A percentile compares a stretch with the other conserved stretches of the same genome.
phyloP scores from a whole-genome alignment of 257 asterid species.

The Solanum sitiens region DNA sequence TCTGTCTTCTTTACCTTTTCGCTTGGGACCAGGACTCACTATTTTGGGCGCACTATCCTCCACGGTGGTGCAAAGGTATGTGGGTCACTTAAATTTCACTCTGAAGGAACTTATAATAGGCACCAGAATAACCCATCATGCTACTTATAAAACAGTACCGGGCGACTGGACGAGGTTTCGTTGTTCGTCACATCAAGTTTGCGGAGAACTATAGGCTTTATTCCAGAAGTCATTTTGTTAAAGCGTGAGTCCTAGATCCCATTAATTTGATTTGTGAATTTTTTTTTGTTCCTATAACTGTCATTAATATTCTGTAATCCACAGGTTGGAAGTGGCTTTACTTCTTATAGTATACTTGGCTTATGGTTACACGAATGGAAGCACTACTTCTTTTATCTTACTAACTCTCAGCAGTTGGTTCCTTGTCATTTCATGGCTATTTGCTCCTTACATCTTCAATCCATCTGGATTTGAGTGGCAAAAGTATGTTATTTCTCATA shows the following conservation, averaged over 20 bases:
- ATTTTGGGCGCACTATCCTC: conserved; percentile 96
- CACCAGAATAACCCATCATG: conserved; percentile 7
- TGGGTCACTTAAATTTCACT: not conserved
- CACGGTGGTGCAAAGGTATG: conserved; percentile 99
- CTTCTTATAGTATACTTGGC: conserved; percentile 86
- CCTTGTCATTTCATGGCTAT: conserved; percentile 95
- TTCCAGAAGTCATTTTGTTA: conserved; percentile 96
- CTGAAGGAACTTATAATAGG: not conserved
- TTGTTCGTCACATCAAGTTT: conserved; percentile 90
- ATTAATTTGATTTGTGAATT: not conserved
- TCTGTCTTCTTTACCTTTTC: conserved; percentile 97
- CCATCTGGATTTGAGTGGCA: conserved; percentile 99
- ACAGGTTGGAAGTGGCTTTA: conserved; percentile 93
- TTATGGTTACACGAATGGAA: conserved; percentile 60
- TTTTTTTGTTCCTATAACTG: not conserved
- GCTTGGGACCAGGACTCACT: conserved; percentile 88
- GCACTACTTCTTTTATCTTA: conserved; percentile 62
- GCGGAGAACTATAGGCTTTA: conserved; percentile 94
- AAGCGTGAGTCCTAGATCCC: conserved; percentile 43
- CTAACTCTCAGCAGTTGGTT: conserved; percentile 92
- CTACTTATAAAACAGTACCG: conserved; percentile 52
- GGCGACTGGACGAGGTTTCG: conserved; percentile 98
- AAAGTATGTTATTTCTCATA: conserved; percentile 48
- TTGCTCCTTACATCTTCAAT: conserved; percentile 92
- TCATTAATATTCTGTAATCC: not conserved